These are phyloP conservation scores for Lentinula sp. DNA, from an alignment of 768 basidiomycete genomes.

Conservation along the genomic window DNA sequence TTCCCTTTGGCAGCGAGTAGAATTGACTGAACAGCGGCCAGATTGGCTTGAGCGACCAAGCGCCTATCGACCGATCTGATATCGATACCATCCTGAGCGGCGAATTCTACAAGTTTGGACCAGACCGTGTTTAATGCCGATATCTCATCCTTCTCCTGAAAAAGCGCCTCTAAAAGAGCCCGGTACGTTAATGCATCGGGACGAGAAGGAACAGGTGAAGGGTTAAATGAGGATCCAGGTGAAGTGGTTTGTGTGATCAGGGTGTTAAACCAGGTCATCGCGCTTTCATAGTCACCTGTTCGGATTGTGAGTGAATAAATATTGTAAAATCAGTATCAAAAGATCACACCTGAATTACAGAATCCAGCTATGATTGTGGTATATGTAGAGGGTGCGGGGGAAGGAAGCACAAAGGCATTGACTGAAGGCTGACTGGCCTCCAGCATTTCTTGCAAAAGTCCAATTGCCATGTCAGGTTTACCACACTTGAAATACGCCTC, in stretches of 20 bases:
- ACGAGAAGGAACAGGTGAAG: conserved; percentile 35
- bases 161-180: conserved; percentile 51
- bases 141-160: conserved; percentile 37
- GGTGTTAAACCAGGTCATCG: conserved; percentile 66
- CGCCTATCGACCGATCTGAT: conserved; percentile 31
- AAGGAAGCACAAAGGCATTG: conserved; percentile 26
- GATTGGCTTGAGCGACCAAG: conserved; percentile 38
- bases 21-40: conserved; percentile 16
- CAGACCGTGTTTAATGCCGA: conserved; percentile 53
- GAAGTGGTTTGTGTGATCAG: conserved; percentile 39
- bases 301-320: neutral
- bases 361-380: conserved; percentile 62
- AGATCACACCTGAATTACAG: conserved; percentile 28
- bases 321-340: neutral
- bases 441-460: conserved; percentile 68
- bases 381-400: conserved; percentile 59
- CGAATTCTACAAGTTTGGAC: conserved; percentile 15
- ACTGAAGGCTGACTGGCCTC: conserved; percentile 23
- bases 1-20: neutral
- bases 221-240: conserved; percentile 30
- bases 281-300: conserved; percentile 49
- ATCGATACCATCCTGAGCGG: conserved; percentile 24
- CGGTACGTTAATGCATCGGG: conserved; percentile 54
- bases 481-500: conserved; percentile 63
- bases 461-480: conserved; percentile 56